Base-by-base conservation (phyloP, 331 rosid species). In the Rosa hybrid region DNA sequence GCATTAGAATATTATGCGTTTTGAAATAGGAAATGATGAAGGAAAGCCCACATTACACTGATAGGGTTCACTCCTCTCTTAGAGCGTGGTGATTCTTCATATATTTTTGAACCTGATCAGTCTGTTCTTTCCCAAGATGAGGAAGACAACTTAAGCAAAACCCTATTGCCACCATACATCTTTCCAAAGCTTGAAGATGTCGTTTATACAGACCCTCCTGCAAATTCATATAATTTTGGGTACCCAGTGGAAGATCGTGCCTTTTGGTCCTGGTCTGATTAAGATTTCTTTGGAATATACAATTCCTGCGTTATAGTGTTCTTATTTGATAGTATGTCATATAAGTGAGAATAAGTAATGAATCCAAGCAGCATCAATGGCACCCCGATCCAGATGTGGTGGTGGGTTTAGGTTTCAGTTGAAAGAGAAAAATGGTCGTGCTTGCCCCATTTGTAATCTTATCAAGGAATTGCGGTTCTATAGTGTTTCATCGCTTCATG, bases 191-290 rank as follows among this genome's bases (percentile, higher is more conserved):
- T 27, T 27, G 94, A 91, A 82, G 88, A 87, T 53, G 84, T 86
- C 1, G 86, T 87, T 83, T 92, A 89, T 92, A 88, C 94, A 25
- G 85, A 89, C 87, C 91, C 88, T 20, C 84, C 90, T 6, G 85
- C 82, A 42, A 87, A 74, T 81, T 84, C 91, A 1, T 90, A 87
- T 76, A 82, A 70, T 89, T 92, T 87, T 62, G 97, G 87, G 51
- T 94, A 90, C 74, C 83, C 88, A 6, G 91, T 82, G 57, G 98
- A 94, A 59, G 97, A 92, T 74, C 90, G 84, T 25, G 84, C 90
- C 83, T 79, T 94, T 69, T 94, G 98, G 98, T 76, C 94, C 18
- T 94, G 98, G 98, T 83, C 94, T 46, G 87, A 80, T 76, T 87
- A 72, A 80, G 60, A 63, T 48, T 65, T 3, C 4, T 27, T 30